Conservation (phyloP, 441 rosid species). For the Viola pubescens region DNA sequence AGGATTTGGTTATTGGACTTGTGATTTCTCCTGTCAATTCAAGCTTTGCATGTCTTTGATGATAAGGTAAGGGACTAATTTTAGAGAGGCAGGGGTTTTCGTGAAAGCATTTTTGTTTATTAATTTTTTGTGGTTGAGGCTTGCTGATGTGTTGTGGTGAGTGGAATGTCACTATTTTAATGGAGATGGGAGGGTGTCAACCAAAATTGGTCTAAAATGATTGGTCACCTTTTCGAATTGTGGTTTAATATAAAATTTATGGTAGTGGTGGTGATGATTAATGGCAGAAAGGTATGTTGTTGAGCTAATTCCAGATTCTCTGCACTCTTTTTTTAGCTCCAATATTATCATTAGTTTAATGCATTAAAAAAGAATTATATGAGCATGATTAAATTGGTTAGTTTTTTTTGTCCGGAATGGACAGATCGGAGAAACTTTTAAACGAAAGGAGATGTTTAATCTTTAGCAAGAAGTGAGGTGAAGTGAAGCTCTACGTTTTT, state of each 20-base stretch:
- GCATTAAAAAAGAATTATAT: too few relatives aligned
- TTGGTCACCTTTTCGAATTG: constrained; percentile 2
- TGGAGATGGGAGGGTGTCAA: neutral
- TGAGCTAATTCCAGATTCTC: too few relatives aligned
- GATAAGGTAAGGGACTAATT: neutral
- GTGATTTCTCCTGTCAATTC: constrained; percentile 9
- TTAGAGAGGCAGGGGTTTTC: neutral
- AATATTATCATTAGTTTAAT: too few relatives aligned
- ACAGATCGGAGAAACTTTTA: too few relatives aligned
- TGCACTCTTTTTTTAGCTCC: too few relatives aligned
- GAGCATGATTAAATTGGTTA: too few relatives aligned
- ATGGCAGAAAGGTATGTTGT: too few relatives aligned
- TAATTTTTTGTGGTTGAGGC: neutral
- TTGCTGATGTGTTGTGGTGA: neutral
- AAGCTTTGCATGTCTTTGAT: neutral
- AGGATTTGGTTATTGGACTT: constrained; percentile 6
- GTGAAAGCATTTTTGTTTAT: neutral
- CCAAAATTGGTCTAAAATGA: neutral
- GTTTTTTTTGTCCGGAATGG: too few relatives aligned
- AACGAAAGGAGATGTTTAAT: too few relatives aligned
- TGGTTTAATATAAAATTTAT: constrained; percentile 18
- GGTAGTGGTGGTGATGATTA: too few relatives aligned
- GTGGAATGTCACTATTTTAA: constrained; percentile 1
- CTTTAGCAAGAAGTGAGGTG: too few relatives aligned
- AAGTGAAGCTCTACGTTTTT: too few relatives aligned